These are phyloP conservation scores for Trypanosoma congolense DNA, from an alignment of 208 protist genomes.

Conservation along the genomic window DNA sequence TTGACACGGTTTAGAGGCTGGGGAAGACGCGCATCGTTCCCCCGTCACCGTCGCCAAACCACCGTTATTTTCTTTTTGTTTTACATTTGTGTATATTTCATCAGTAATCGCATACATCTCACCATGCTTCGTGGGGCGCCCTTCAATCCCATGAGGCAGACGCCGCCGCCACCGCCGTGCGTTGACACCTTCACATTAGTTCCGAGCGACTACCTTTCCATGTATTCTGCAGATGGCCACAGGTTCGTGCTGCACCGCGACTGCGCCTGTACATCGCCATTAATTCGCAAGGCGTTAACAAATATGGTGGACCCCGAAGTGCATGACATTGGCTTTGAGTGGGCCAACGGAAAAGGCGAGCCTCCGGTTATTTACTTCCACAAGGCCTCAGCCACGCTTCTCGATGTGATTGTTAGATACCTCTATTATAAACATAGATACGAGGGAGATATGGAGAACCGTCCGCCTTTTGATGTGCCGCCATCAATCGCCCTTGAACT, in stretches of 20 bases:
- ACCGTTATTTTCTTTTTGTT: too few relatives aligned
- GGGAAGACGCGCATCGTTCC: too few relatives aligned
- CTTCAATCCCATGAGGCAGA: slow-evolving; percentile 88
- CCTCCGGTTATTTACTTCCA: slow-evolving; percentile 48
- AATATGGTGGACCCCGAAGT: slow-evolving; percentile 31
- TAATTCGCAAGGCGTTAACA: slow-evolving; percentile 50
- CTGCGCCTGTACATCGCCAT: slow-evolving; percentile 51
- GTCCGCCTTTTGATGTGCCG: slow-evolving; percentile 62
- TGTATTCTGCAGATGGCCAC: slow-evolving; percentile 32
- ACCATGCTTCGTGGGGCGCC: slow-evolving; percentile 44
- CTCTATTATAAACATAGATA: slow-evolving; percentile 85
- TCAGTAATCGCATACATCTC: not conserved
- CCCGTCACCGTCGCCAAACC: too few relatives aligned
- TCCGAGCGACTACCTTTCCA: slow-evolving; percentile 47
- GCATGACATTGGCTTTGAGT: slow-evolving; percentile 33
- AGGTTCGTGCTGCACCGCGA: slow-evolving; percentile 52
- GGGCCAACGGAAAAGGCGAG: slow-evolving; percentile 1
- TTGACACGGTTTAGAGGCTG: too few relatives aligned
- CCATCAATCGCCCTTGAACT: slow-evolving; percentile 52
- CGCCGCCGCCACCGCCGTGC: slow-evolving; percentile 70
- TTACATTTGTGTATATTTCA: too few relatives aligned
- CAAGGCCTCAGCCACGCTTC: slow-evolving; percentile 23
- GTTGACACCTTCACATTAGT: slow-evolving; percentile 63
- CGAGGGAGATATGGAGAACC: slow-evolving; percentile 41
- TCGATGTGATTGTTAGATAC: slow-evolving; percentile 73